Conservation (phyloP, 2,329 filamentous ascomycete species). For the Epichloe coenophiala region DNA sequence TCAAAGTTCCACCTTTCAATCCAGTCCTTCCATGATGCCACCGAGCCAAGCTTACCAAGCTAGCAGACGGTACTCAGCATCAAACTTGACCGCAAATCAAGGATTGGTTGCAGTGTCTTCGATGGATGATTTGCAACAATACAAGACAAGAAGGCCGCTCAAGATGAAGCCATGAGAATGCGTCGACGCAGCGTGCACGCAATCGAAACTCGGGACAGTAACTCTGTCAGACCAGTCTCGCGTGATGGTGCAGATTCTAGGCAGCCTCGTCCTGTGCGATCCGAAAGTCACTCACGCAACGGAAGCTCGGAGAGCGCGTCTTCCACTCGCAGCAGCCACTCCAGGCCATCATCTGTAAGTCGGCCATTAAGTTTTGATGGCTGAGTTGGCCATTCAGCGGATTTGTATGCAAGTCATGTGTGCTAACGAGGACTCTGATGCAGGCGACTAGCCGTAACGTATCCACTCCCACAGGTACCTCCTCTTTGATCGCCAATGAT, state of each 20-base stretch:
- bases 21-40: conserved; percentile 17
- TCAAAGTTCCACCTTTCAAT: conserved; percentile 21
- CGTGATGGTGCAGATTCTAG: conserved; percentile 16
- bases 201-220: conserved; percentile 24
- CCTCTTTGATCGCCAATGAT: conserved; percentile 35
- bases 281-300: conserved; percentile 27
- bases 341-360: conserved; percentile 55
- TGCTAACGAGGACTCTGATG: conserved; percentile 34
- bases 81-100: conserved; percentile 36
- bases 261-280: conserved; percentile 23
- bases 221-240: conserved; percentile 8
- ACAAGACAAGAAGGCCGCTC: conserved; percentile 38
- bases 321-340: conserved; percentile 43
- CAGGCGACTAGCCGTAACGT: conserved; percentile 48
- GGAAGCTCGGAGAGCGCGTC: conserved; percentile 53
- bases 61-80: conserved; percentile 19
- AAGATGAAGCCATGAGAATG: conserved; percentile 62
- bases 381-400: conserved; percentile 27
- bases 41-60: conserved; percentile 8
- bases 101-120: conserved; percentile 28
- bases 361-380: conserved; percentile 1
- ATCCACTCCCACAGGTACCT: conserved; percentile 37
- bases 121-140: conserved; percentile 57
- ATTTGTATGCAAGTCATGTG: conserved; percentile 18
- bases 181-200: conserved; percentile 73